Base-by-base conservation (phyloP, 2,329 filamentous ascomycete genomes). In the Gaeumannomyces tritici region DNA sequence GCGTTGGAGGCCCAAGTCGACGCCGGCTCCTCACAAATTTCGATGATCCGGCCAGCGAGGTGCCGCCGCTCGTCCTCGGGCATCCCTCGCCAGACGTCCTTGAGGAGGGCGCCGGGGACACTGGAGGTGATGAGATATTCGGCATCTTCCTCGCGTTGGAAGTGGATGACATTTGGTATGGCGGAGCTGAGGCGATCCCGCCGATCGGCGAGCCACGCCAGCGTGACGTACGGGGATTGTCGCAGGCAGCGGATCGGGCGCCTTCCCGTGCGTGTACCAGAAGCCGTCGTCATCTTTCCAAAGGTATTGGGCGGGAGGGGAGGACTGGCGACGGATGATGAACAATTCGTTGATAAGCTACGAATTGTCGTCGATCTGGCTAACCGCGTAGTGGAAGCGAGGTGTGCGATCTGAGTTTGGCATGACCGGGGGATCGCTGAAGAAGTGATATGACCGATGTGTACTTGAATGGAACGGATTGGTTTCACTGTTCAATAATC, bases 1-100 rank as follows among this genome's bases (percentile, higher is more conserved):
- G 54, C n/a, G 26, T 27, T 26, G 54, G 54, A 55, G 8, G 6
- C 12, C 54, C n/a, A 26, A 26, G 15, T n/a, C 54, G 54, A 55
- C 54, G 35, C 15, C 55, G 63, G 55, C 35, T 65, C 62, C 11
- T 26, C 28, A 59, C 55, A 57, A 12, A 63, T 57, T 18, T 62
- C 21, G 55, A 60, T 33, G 42, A 65, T 26, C 21, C 62, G 63
- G 58, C 31, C 60, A 26, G 55, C 29, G 11, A 60, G 26, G 62
- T 56, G 28, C 35, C 61, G 62, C 42, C 60, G 63, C 42, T 62
- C 31, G 13, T 57, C 26, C 12, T 26, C 42, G 26, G 57, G 6
- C 63, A 65, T 61, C 8, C 61, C 62, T 56, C 64, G 63, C 64
- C 65, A 66, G 11, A 59, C 57, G 29, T 66, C 65, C 21, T 64